A percentile compares a stretch with the other conserved stretches of the same genome.
phyloP scores from a whole-genome alignment of 768 basidiomycete species.

The Mycena kentingensis region DNA sequence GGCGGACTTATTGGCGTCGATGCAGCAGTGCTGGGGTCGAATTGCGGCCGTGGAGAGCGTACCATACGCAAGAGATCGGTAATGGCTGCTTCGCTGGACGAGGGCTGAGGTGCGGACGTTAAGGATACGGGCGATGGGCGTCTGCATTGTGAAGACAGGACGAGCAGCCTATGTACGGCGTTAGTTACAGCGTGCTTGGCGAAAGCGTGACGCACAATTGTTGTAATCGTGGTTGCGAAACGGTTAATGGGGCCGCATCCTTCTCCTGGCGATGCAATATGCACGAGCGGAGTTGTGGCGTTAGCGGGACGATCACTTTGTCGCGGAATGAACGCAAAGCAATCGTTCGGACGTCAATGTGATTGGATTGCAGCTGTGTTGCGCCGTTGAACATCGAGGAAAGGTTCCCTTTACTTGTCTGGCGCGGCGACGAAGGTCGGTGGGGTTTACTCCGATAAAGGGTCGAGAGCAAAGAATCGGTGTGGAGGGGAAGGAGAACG shows the following conservation, averaged over 20 bases:
- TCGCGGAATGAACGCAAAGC: slow-evolving; percentile 81
- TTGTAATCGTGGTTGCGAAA: slow-evolving; percentile 71
- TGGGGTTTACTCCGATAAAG: slow-evolving; percentile 66
- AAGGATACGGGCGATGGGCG: slow-evolving; percentile 62
- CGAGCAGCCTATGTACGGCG: slow-evolving; percentile 59
- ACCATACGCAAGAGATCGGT: slow-evolving; percentile 65
- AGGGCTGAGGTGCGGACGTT: slow-evolving; percentile 55
- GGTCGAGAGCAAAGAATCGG: slow-evolving; percentile 58
- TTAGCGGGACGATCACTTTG: slow-evolving; percentile 70
- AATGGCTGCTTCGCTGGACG: slow-evolving; percentile 67
- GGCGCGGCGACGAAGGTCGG: slow-evolving; percentile 52
- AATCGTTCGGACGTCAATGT: slow-evolving; percentile 81
- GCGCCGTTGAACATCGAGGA: slow-evolving; percentile 34
- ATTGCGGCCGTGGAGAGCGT: slow-evolving; percentile 52
- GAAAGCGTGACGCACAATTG: slow-evolving; percentile 61
- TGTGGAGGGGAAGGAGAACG: slow-evolving; percentile 41
- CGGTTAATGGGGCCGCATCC: slow-evolving; percentile 53
- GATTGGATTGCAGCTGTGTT: slow-evolving; percentile 41
- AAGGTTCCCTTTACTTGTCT: slow-evolving; percentile 47
- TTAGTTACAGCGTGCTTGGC: no score
- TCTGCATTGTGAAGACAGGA: slow-evolving; percentile 71
- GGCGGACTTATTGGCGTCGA: slow-evolving; percentile 29
- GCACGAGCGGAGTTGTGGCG: slow-evolving; percentile 54
- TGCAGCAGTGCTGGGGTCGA: slow-evolving; percentile 34
- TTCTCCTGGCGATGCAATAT: slow-evolving; percentile 56